Evolutionary conservation across 257 asterid genomes (phyloP).

Genomic region (Ligustrum vulgare): DNA sequence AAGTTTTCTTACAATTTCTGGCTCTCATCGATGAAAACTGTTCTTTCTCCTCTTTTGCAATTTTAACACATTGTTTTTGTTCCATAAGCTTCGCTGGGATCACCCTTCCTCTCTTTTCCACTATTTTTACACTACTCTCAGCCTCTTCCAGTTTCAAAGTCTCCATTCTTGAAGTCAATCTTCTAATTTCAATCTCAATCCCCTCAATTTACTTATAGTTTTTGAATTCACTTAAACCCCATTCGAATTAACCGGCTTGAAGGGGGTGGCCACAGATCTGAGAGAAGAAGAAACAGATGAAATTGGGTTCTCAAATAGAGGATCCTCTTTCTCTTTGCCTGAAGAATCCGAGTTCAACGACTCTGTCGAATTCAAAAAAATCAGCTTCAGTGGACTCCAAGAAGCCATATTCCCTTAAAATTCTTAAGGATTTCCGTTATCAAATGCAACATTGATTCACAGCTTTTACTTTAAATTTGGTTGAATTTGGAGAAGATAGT

Average conservation of each 20-base stretch:
- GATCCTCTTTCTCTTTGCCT: slow-evolving; percentile 65
- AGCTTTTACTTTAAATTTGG: no score
- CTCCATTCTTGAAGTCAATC: slow-evolving; percentile 62
- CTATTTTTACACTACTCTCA: slow-evolving; percentile 39
- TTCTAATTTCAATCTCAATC: slow-evolving; percentile 57
- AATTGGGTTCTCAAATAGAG: slow-evolving; percentile 36
- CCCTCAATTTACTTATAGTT: slow-evolving; percentile 59
- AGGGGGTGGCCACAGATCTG: slow-evolving; percentile 37
- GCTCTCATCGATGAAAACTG: slow-evolving; percentile 35
- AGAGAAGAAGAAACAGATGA: slow-evolving; percentile 38
- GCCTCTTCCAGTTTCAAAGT: slow-evolving; percentile 56
- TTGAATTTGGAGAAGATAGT: no score
- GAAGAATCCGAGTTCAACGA: slow-evolving; percentile 63
- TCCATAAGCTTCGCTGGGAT: slow-evolving; percentile 75
- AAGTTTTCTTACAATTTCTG: no score
- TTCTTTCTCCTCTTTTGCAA: slow-evolving; percentile 32
- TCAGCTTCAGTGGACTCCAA: slow-evolving; percentile 60
- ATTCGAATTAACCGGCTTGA: slow-evolving; percentile 36
- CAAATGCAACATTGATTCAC: slow-evolving; percentile 69
- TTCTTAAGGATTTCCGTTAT: slow-evolving; percentile 62
- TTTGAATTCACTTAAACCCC: slow-evolving; percentile 36
- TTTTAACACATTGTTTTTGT: slow-evolving; percentile 37
- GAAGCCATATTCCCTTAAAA: slow-evolving; percentile 41
- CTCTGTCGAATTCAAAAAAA: slow-evolving; percentile 28
- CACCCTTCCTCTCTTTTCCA: slow-evolving; percentile 50